Base-by-base conservation (phyloP, 2,329 filamentous ascomycete species). In the Nemania sp. region DNA sequence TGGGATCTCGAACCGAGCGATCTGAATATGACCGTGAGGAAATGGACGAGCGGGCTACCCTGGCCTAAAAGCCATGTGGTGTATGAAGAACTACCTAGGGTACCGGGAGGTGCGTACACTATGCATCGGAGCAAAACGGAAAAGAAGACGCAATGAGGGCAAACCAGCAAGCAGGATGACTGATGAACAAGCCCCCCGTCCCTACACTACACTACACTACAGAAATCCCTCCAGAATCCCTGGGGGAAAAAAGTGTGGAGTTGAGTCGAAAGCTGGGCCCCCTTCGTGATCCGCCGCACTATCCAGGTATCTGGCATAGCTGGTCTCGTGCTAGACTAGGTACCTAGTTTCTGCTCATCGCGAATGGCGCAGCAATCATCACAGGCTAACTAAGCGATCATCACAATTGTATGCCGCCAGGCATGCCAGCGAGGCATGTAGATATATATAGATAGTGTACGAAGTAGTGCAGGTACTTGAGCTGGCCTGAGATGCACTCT, bases 331-430 rank as follows among this genome's bases (percentile, higher is more conserved):
- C 54, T 25, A 43, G 40, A 5, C 20, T 20, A 43, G 25, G 25
- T 7, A 29, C 25, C 25, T 29, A 29, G 25, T 29, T n/a, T 29
- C 25, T 43, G 34, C 34, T 37, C 40, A 10, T 12, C 12, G 40
- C 20, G 11, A 20, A 15, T 37, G 12, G 13, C 25, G 34, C 34
- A 15, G 34, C 34, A 34, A 29, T 29, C 25, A 29, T 29, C 25
- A 29, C 25, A 29, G 7, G 25, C 25, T 29, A 29, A 29, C 25
- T 7, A 4, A 29, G 25, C 25, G 25, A 45, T 49, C 40, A 48
- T 52, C 48, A 18, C 25, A n/a, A 39, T 18, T 18, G 12, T 29
- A 57, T 60, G 53, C 58, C 48, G 54, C 48, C 58, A 29, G 51
- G 45, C 45, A 50, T 45, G 51, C 52, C 42, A 54, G 39, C 32